Percentiles rank a stretch among this genome's conserved stretches.
These are phyloP conservation scores for Melanomma pulvis-pyrius DNA, from an alignment of 495 filamentous ascomycete genomes.

Conservation along the genomic window DNA sequence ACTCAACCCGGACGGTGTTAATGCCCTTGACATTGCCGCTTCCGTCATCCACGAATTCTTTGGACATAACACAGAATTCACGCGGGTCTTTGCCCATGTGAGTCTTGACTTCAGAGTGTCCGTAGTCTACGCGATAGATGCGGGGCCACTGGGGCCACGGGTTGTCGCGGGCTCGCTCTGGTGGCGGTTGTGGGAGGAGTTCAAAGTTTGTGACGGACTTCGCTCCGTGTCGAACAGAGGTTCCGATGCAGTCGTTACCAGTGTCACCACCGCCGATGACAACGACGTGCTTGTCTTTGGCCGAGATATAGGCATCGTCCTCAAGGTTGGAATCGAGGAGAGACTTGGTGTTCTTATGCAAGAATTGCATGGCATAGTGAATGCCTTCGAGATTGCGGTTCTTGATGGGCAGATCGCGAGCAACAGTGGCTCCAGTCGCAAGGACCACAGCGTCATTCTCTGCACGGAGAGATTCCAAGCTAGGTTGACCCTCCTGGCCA, in stretches of 20 bases:
- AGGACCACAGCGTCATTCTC: slow-evolving; percentile 87
- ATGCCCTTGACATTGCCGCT: slow-evolving; percentile 90
- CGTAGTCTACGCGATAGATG: slow-evolving; percentile 98
- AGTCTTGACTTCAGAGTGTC: slow-evolving; percentile 94
- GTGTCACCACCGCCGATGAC: slow-evolving; percentile 99
- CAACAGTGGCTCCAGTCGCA: slow-evolving; percentile 95
- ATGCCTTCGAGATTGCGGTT: slow-evolving; percentile 90
- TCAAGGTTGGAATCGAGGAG: slow-evolving; percentile 88
- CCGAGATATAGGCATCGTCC: slow-evolving; percentile 90
- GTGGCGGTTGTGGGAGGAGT: slow-evolving; percentile 90
- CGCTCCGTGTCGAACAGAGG: slow-evolving; percentile 94
- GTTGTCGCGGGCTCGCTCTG: slow-evolving; percentile 94
- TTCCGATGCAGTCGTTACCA: slow-evolving; percentile 99
- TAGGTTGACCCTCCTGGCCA: slow-evolving; percentile 78
- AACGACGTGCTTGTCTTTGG: slow-evolving; percentile 94
- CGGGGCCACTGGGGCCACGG: slow-evolving; percentile 99
- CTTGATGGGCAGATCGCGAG: slow-evolving; percentile 91
- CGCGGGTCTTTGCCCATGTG: slow-evolving; percentile 97
- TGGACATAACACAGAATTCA: slow-evolving; percentile 98
- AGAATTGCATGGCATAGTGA: slow-evolving; percentile 98
- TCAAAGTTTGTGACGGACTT: slow-evolving; percentile 98
- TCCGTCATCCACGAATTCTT: slow-evolving; percentile 95
- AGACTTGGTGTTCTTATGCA: slow-evolving; percentile 98
- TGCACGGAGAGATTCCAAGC: slow-evolving; percentile 73
- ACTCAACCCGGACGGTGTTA: slow-evolving; percentile 96